These are phyloP conservation scores for Pseudogymnoascus sp. DNA, from an alignment of 2,329 filamentous ascomycete species.

Conservation along the genomic window DNA sequence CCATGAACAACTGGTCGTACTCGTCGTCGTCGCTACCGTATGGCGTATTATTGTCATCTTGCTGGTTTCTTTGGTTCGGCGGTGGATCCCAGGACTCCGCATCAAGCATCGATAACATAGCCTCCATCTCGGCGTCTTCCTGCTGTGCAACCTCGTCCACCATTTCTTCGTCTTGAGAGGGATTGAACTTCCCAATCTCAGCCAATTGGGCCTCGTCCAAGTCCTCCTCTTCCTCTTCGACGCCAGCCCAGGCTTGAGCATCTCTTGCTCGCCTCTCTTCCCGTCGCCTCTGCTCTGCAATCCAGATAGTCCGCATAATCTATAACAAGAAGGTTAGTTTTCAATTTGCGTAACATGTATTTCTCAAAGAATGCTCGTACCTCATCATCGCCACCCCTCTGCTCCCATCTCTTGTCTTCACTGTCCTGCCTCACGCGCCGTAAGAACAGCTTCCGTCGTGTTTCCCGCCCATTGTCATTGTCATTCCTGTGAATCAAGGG, in stretches of 20 bases:
- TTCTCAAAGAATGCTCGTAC: constrained; percentile 24
- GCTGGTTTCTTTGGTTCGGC: neutral
- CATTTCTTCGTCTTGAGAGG: constrained; percentile 31
- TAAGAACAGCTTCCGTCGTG: constrained; percentile 60
- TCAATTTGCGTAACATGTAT: neutral
- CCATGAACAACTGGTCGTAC: constrained; percentile 58
- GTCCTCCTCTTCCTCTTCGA: constrained; percentile 21
- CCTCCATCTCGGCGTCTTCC: constrained; percentile 51
- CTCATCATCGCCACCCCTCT: constrained; percentile 56
- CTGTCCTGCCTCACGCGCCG: constrained; percentile 54
- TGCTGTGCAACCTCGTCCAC: constrained; percentile 42
- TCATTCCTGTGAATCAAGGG: constrained; percentile 49
- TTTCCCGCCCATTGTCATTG: constrained; percentile 52
- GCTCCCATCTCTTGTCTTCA: constrained; percentile 52
- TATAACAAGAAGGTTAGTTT: constrained; percentile 10
- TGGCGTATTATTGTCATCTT: constrained; percentile 11
- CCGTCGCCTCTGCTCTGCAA: constrained; percentile 30
- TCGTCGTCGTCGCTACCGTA: constrained; percentile 46
- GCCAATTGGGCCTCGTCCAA: constrained; percentile 13
- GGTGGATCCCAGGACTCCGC: constrained; percentile 4
- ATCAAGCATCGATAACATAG: constrained; percentile 42
- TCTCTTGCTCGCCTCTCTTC: constrained; percentile 25
- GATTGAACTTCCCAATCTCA: constrained; percentile 5
- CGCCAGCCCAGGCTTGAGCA: constrained; percentile 20
- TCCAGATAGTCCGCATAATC: constrained; percentile 33